Percentiles rank a stretch among this genome's conserved stretches.
Conservation (phyloP, 805 yeast species). For the Suhomyces canberraensis region DNA sequence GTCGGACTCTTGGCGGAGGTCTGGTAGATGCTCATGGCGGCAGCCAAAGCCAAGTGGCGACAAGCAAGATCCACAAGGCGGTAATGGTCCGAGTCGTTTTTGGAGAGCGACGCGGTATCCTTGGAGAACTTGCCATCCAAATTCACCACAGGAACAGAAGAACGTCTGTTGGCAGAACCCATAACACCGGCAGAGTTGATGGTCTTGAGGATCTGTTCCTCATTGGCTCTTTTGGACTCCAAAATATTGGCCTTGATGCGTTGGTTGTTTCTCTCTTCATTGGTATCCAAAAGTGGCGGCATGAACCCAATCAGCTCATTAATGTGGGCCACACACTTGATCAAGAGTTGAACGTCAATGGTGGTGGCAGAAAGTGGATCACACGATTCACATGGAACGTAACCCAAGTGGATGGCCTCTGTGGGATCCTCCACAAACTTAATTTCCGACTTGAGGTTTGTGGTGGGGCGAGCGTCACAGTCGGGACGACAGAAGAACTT, state of each 20-base stretch:
- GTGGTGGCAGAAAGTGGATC: slow-evolving; percentile 47
- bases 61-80: slow-evolving; percentile 74
- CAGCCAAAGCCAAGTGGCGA: slow-evolving; percentile 79
- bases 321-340: slow-evolving; percentile 50
- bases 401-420: slow-evolving; percentile 47
- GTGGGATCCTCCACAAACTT: slow-evolving; percentile 38
- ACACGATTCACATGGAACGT: slow-evolving; percentile 51
- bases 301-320: slow-evolving; percentile 58
- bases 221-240: slow-evolving; percentile 22
- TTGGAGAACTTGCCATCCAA: slow-evolving; percentile 23
- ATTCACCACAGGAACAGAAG: slow-evolving; percentile 27
- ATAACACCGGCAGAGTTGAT: slow-evolving; percentile 11
- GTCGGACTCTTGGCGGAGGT: slow-evolving; percentile 19
- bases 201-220: slow-evolving; percentile 22
- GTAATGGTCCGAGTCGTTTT: slow-evolving; percentile 66
- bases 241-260: slow-evolving; percentile 36
- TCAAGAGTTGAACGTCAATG: slow-evolving; percentile 44
- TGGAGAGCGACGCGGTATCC: slow-evolving; percentile 35
- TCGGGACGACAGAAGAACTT: slow-evolving; percentile 63
- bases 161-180: slow-evolving; percentile 20
- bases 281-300: slow-evolving; percentile 48
- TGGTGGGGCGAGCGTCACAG: slow-evolving; percentile 50
- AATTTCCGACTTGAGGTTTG: slow-evolving; percentile 44
- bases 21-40: slow-evolving; percentile 45
- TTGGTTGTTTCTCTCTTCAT: slow-evolving; percentile 36